Percentiles rank a stretch among this genome's conserved stretches.
Evolutionary conservation across 2,329 filamentous ascomycete genomes (phyloP).

Genomic region (Colletotrichum nymphaeae): DNA sequence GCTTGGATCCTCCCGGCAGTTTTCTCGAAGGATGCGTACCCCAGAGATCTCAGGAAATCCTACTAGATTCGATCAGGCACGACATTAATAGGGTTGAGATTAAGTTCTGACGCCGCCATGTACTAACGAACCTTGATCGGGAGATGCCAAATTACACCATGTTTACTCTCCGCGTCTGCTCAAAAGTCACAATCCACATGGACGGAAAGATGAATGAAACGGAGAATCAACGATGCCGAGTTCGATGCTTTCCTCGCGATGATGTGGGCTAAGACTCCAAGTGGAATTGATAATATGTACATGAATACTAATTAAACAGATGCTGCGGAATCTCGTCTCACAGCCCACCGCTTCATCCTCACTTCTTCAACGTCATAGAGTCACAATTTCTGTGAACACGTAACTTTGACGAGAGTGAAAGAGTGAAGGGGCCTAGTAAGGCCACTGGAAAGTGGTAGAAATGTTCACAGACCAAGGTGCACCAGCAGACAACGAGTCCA

Average conservation of each 20-base stretch:
- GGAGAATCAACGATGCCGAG: too few relatives aligned
- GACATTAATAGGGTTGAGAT: not conserved
- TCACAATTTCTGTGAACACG: too few relatives aligned
- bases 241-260: too few relatives aligned
- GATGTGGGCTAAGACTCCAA: too few relatives aligned
- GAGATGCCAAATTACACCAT: rapidly evolving
- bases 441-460: conserved; percentile 13
- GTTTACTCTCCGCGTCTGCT: not conserved
- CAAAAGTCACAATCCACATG: too few relatives aligned
- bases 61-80: not conserved
- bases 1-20: too few relatives aligned
- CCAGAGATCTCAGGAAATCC: not conserved
- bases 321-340: too few relatives aligned
- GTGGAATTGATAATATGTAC: too few relatives aligned
- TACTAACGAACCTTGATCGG: not conserved
- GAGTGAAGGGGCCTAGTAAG: not conserved
- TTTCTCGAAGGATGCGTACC: not conserved
- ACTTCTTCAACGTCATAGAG: too few relatives aligned
- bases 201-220: not conserved
- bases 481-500: conserved; percentile 50
- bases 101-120: not conserved
- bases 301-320: too few relatives aligned
- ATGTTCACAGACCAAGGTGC: conserved; percentile 22
- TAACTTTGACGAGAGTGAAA: not conserved
- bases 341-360: too few relatives aligned